Base-by-base conservation (phyloP, 73 alveolate species). In the Blepharisma stoltei region DNA sequence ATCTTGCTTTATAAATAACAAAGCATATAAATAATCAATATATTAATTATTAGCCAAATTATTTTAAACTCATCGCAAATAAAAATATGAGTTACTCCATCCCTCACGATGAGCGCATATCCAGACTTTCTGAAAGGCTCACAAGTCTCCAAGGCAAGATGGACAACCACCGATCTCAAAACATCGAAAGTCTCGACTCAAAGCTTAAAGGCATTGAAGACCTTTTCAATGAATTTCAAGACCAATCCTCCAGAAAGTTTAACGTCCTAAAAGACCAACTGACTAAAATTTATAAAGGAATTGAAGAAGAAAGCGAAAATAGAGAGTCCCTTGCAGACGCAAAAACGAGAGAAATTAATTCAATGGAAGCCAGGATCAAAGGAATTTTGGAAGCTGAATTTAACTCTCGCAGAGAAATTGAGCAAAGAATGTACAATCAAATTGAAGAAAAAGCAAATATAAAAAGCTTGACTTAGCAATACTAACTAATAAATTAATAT, bases 381-480 rank as follows among this genome's bases (percentile, higher is more conserved):
- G 41, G 41, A 18, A 25, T 46, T 38, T 25, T 69, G 9, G 79
- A 69, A 46, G 43, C 75, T 44, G 65, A 46, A 69, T 38, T 46
- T 43, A 38, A 44, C 60, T 69, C 55, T 11, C 55, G 79, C 32
- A 23, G 65, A 69, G 79, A 69, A 5, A 43, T 43, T 38, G 79
- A 69, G 27, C 79, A 69, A 43, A 25, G 41, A n/a, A 11, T 69
- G 14, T 38, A 14, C 32, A 43, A n/a, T 14, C 55, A 44, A 46
- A 69, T 69, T 14, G 79, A 69, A 43, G 79, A 69, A 69, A 69
- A 69, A 69, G n/a, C 55, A 18, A 44, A n/a, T 69, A n/a, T n/a
- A n/a, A n/a, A n/a, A n/a, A n/a, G n/a, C n/a, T n/a, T n/a, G n/a
- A n/a, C n/a, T n/a, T n/a, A n/a, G n/a, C n/a, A n/a, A n/a, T n/a